Base-by-base conservation (phyloP, 2,329 filamentous ascomycete species). In the Neopestalotiopsis sp. region DNA sequence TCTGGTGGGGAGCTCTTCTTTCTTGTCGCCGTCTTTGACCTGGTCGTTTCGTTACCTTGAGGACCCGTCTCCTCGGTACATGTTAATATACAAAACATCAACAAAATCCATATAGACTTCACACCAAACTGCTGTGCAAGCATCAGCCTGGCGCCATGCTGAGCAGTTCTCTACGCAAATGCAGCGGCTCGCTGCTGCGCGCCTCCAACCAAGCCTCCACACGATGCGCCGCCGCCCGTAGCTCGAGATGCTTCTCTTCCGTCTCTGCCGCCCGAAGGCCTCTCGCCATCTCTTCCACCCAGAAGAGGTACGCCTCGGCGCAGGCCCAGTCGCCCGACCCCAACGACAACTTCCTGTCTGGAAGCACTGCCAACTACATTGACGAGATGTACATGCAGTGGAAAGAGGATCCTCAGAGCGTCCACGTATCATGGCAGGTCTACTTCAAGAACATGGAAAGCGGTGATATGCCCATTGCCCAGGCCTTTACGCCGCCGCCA, bases 371-470 rank as follows among this genome's bases (percentile, higher is more conserved):
- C 83, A 98, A 97, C 86, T 99, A 99, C 85, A 94, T 99, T 80
- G 96, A 99, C 82, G 96, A 98, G 86, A 99, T 99, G 96, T 99
- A 99, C 84, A 86, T 98, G 85, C 91, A 95, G 80, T 99, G 96
- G 96, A 97, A 95, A 84, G 87, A 93, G 73, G 94, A 99, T 77
- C 95, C 96, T 66, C 89, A 90, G 77, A 97, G 94, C 79, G 96
- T 99, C 69, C 96, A 99, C 83, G 88, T 97, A 77, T 99, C 96
- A 81, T 99, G 96, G 96, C 95, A 97, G 85, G 91, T 97, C 80
- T 99, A 99, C 89, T 99, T 99, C 89, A 94, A 91, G 85, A 99
- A 99, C 85, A 98, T 99, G 93, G 96, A 99, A 86, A 93, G 90
- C 74, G 96, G 96, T 81, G 93, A 96, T 78, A 98, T 99, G 94